Evolutionary conservation across 139 green algal genomes (phyloP).

Genomic region (Marvania coccoides): DNA sequence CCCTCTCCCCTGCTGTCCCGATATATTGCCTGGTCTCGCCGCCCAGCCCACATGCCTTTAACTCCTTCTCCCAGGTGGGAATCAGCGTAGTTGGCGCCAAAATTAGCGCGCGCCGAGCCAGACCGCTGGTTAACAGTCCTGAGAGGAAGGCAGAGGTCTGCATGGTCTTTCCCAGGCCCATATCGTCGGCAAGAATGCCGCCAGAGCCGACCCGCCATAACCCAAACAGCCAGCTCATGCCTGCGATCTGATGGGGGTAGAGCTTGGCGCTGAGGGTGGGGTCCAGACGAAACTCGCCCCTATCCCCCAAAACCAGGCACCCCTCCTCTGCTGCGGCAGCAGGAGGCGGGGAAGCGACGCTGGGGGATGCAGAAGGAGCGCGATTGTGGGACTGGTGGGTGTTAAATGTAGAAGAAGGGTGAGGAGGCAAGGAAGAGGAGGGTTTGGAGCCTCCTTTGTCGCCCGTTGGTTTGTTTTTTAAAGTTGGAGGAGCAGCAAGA

Average conservation of each 20-base stretch:
- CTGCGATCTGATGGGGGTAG: conserved; percentile 66
- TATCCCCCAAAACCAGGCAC: conserved; percentile 1
- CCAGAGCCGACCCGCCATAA: conserved; percentile 33
- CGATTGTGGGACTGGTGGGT: too few relatives aligned
- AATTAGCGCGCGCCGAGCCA: conserved; percentile 48
- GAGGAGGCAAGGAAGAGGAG: too few relatives aligned
- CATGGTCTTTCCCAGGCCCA: conserved; percentile 77
- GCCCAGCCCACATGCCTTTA: conserved; percentile 64
- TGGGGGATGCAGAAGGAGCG: too few relatives aligned
- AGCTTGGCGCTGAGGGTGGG: conserved; percentile 32
- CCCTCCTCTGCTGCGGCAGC: neutral
- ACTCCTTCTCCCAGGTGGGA: conserved; percentile 79
- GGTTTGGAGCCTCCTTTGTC: too few relatives aligned
- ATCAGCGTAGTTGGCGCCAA: conserved; percentile 86
- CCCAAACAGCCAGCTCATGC: conserved; percentile 75
- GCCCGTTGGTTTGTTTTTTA: too few relatives aligned
- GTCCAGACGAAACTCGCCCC: conserved; percentile 13
- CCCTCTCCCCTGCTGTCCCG: conserved; percentile 13
- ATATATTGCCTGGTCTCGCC: conserved; percentile 16
- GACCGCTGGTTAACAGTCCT: conserved; percentile 42
- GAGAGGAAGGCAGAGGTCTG: conserved; percentile 76
- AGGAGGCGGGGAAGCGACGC: too few relatives aligned
- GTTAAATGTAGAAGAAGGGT: too few relatives aligned
- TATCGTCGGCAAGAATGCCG: conserved; percentile 71
- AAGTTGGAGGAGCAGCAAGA: too few relatives aligned